A percentile compares a stretch with the other conserved stretches of the same genome.
Conservation (phyloP, 805 yeast species). For the Pichia occidentalis region DNA sequence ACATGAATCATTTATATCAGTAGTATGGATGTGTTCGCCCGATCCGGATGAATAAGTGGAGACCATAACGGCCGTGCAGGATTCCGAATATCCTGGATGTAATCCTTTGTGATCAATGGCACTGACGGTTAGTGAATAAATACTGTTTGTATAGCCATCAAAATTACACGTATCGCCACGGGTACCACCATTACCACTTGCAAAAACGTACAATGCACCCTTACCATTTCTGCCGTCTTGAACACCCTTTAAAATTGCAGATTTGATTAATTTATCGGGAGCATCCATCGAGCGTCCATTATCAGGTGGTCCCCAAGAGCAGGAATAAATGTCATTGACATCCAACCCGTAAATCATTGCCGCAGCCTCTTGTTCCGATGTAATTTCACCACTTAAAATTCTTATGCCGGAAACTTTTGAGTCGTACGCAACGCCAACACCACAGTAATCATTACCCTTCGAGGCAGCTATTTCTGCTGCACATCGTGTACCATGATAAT, state of each 20-base stretch:
- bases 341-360: conserved; percentile 77
- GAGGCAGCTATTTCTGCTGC: conserved; percentile 96
- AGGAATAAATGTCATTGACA: conserved; percentile 86
- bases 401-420: conserved; percentile 87
- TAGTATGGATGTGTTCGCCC: conserved; percentile 82
- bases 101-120: conserved; percentile 83
- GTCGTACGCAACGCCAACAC: conserved; percentile 92
- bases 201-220: conserved; percentile 91
- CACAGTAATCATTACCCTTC: conserved; percentile 75
- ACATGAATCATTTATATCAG: conserved; percentile 68
- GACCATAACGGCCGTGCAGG: conserved; percentile 91
- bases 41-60: conserved; percentile 91
- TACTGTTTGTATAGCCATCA: conserved; percentile 95
- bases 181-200: conserved; percentile 89
- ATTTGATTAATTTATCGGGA: conserved; percentile 71
- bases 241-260: conserved; percentile 80
- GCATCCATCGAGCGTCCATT: conserved; percentile 82
- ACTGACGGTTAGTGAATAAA: conserved; percentile 89
- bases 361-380: conserved; percentile 86
- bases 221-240: conserved; percentile 72
- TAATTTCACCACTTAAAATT: conserved; percentile 72
- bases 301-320: conserved; percentile 98
- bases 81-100: conserved; percentile 87
- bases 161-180: conserved; percentile 87
- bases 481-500: conserved; percentile 94